These are phyloP conservation scores for Globisporangium canariense DNA, from an alignment of 352 stramenopile species.

Conservation along the genomic window DNA sequence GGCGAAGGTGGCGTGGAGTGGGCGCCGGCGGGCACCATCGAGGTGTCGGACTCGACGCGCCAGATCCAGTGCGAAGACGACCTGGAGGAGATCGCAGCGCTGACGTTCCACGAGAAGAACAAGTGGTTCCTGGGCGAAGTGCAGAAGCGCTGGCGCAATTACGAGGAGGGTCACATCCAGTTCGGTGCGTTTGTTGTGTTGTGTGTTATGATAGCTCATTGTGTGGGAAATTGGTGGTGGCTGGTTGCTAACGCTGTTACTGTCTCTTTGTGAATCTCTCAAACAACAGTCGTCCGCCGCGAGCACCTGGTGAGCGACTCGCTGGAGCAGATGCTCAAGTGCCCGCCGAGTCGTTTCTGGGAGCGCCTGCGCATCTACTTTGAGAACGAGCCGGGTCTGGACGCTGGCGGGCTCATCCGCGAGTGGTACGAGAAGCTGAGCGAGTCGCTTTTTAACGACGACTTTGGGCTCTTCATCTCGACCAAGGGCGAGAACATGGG, in stretches of 20 bases:
- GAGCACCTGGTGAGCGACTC: constrained; percentile 82
- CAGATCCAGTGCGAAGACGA: constrained; percentile 77
- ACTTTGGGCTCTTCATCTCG: constrained; percentile 81
- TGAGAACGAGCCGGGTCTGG: constrained; percentile 83
- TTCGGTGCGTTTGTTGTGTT: constrained; percentile 30
- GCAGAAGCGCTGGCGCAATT: constrained; percentile 71
- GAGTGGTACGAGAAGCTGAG: constrained; percentile 90
- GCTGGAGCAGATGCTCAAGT: constrained; percentile 86
- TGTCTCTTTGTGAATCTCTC: constrained; percentile 26
- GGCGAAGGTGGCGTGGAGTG: constrained; percentile 62
- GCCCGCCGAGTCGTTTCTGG: constrained; percentile 76
- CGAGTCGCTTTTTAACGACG: constrained; percentile 83
- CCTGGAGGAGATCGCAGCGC: constrained; percentile 79
- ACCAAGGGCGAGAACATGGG: constrained; percentile 83
- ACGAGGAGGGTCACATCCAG: constrained; percentile 82
- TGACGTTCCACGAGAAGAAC: constrained; percentile 84
- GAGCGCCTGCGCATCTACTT: constrained; percentile 86
- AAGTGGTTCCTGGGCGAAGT: constrained; percentile 80
- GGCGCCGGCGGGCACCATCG: constrained; percentile 51
- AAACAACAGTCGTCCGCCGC: constrained; percentile 37
- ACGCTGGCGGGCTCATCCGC: constrained; percentile 87
- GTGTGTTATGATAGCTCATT: background rate
- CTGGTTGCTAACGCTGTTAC: constrained; percentile 40
- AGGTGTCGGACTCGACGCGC: constrained; percentile 34
- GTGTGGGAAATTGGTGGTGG: constrained; percentile 44